phyloP scores from a whole-genome alignment of 371 early-diverging fungal species.

The Sporodiniella umbellata region DNA sequence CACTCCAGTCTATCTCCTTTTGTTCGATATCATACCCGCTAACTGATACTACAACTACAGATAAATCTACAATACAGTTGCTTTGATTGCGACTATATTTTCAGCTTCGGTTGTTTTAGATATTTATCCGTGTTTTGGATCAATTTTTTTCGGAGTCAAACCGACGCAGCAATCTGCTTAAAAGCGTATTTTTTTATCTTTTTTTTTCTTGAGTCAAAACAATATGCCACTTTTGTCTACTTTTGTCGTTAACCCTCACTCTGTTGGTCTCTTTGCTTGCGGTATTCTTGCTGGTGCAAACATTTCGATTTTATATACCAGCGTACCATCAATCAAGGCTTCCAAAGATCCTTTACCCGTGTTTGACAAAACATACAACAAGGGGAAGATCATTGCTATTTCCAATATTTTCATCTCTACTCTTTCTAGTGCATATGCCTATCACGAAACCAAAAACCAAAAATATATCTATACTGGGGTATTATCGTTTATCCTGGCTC shows the following conservation, averaged over 20 bases:
- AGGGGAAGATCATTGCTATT: constrained; percentile 1
- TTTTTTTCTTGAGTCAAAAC: background rate
- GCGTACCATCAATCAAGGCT: constrained; percentile 16
- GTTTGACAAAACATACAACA: constrained; percentile 8
- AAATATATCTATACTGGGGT: constrained; percentile 5
- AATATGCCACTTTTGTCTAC: constrained; percentile 12
- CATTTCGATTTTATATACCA: constrained; percentile 1
- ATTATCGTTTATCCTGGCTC: constrained; percentile 5
- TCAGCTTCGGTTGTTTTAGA: no score
- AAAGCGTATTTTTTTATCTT: no score
- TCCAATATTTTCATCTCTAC: constrained; percentile 5
- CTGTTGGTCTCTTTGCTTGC: constrained; percentile 10
- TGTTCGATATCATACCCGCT: no score
- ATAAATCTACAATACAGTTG: no score
- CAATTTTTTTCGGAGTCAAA: no score
- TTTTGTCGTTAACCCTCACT: constrained; percentile 12
- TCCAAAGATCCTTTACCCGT: constrained; percentile 14
- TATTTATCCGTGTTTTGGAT: no score
- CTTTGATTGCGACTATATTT: no score
- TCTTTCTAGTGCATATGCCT: constrained; percentile 6
- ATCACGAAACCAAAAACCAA: constrained; percentile 7
- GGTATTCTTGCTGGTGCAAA: constrained; percentile 14
- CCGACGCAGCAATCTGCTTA: no score
- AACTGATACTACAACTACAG: no score
- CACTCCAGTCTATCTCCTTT: no score